Evolutionary conservation across 805 yeast genomes (phyloP), one percentile per base, ranked within the genome.

Genomic region (Candida namnaoensis): DNA sequence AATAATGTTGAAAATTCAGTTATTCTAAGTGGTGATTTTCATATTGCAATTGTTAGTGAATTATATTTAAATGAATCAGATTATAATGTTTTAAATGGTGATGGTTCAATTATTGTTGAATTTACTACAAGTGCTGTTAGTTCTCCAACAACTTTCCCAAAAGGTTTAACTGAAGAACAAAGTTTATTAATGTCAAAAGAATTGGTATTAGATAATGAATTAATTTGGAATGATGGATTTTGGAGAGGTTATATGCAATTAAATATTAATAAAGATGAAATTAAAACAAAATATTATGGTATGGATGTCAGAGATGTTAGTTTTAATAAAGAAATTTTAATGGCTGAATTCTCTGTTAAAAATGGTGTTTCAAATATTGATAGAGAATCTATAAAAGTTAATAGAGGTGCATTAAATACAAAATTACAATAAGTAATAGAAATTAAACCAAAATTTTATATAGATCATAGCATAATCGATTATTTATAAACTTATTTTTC

Each of bases 1-100:
- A 40, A 50, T 15, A 32, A 44, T 7, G 35, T 53, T 8, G 27
- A 44, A 15, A 49, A 53, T 43, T 42, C 47, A 24, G 49, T 50
- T 9, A 35, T 53, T 12, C 37, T 53, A 5, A 46, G 53, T 24
- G 58, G 58, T 27, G 58, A 54, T 32, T 52, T 53, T 44, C 58
- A 54, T 40, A 50, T 52, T 39, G 50, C 52, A 15, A 51, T 56
- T 48, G 50, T 46, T 11, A 45, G 49, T 34, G 58, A 54, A 32
- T 40, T 54, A 23, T 42, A 36, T 34, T 28, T 43, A 9, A 41
- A 44, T 2, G 27, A n/a, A 4, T 43, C 41, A 5, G n/a, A 32
- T n/a, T 54, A 54, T 34, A 37, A 43, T 36, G 38, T 47, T 38
- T 39, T 34, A 12, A 47, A 56, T 12, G 57, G 57, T 7, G 46